Percentiles rank a stretch among this genome's conserved stretches.
Evolutionary conservation across 306 rosid species (phyloP).

Genomic region (Dicorynia guianensis): DNA sequence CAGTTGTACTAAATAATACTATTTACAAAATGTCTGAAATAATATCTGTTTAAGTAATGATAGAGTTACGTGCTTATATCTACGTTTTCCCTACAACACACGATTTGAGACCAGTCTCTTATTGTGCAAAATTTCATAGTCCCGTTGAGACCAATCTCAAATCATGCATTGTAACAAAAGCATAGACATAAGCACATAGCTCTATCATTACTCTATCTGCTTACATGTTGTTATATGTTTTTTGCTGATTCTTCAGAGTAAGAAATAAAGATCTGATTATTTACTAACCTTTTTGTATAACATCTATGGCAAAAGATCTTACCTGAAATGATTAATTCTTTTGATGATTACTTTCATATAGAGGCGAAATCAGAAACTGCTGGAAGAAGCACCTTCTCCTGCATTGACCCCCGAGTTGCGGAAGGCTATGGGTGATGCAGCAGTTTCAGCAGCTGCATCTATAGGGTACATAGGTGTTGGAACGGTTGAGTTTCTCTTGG

Average conservation of each 20-base stretch:
- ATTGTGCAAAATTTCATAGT: no score
- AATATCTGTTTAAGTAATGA: no score
- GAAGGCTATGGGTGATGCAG: slow-evolving; percentile 99
- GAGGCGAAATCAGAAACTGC: slow-evolving; percentile 96
- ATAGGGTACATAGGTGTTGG: slow-evolving; percentile 98
- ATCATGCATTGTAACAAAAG: no score
- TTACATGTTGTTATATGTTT: background rate
- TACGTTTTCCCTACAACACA: no score
- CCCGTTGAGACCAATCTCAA: no score
- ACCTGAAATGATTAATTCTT: slow-evolving; percentile 24
- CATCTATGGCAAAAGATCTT: slow-evolving; percentile 28
- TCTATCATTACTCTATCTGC: no score
- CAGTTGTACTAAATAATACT: background rate
- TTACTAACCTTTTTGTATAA: slow-evolving; percentile 13
- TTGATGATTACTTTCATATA: slow-evolving; percentile 44
- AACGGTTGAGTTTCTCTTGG: slow-evolving; percentile 95
- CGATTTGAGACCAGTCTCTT: no score
- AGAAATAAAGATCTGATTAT: slow-evolving; percentile 22
- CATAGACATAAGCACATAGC: no score
- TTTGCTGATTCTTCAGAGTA: slow-evolving; percentile 20
- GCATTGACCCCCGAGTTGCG: slow-evolving; percentile 92
- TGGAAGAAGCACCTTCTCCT: slow-evolving; percentile 99
- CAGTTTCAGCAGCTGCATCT: slow-evolving; percentile 97
- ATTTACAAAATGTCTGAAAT: no score
- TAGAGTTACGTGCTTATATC: no score